These are phyloP conservation scores for Tetradesmus obliquus DNA, from an alignment of 139 green algal species.

Conservation along the genomic window DNA sequence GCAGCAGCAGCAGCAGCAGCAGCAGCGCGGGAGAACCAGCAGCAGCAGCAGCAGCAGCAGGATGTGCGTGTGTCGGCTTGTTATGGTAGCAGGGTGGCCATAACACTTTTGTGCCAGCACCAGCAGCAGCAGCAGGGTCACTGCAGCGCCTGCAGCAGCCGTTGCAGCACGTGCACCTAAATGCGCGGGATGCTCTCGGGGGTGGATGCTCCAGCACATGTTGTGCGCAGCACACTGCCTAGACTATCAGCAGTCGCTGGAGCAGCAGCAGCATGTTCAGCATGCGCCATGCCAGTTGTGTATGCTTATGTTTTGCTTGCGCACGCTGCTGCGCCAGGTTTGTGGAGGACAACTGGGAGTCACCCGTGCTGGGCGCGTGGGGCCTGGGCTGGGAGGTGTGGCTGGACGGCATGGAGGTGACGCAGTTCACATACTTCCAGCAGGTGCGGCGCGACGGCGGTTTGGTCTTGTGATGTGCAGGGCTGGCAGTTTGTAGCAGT, in stretches of 20 bases:
- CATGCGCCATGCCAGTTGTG: too few relatives aligned
- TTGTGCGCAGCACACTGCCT: too few relatives aligned
- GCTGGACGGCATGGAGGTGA: slow-evolving; percentile 98
- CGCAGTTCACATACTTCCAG: slow-evolving; percentile 99
- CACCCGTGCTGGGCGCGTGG: slow-evolving; percentile 96
- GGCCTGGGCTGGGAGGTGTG: slow-evolving; percentile 98
- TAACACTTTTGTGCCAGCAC: too few relatives aligned
- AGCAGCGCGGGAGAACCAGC: neutral
- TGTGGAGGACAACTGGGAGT: slow-evolving; percentile 99
- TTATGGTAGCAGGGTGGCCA: too few relatives aligned
- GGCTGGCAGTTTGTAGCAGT: too few relatives aligned
- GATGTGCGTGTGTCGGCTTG: too few relatives aligned
- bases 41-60: neutral
- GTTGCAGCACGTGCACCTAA: too few relatives aligned
- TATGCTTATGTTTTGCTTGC: too few relatives aligned
- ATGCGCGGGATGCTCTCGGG: too few relatives aligned
- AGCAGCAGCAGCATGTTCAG: too few relatives aligned
- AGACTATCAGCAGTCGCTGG: too few relatives aligned
- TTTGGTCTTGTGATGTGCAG: neutral
- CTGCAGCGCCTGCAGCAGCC: neutral
- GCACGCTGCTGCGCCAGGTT: slow-evolving; percentile 79
- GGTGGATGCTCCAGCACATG: too few relatives aligned
- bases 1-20: neutral
- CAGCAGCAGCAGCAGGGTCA: neutral
- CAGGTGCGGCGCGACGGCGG: slow-evolving; percentile 56